Conservation (phyloP, 371 early-diverging fungal species). For the Circinella umbellata region DNA sequence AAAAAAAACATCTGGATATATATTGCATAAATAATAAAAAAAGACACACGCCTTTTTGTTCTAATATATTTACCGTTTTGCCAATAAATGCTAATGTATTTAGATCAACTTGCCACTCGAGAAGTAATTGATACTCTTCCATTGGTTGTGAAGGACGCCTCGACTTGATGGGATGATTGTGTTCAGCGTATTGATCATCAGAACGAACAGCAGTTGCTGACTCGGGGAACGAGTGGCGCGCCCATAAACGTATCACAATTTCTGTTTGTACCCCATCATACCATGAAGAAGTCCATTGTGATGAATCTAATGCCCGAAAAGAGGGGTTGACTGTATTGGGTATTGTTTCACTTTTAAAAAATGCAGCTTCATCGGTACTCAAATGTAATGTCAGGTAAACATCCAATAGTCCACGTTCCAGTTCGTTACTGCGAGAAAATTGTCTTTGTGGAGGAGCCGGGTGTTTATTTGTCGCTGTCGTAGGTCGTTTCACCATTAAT, state of each 20-base stretch:
- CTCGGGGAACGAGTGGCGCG: slow-evolving; percentile 49
- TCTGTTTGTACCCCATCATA: slow-evolving; percentile 38
- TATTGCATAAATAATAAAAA: neutral
- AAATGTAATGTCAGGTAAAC: slow-evolving; percentile 36
- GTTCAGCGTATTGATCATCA: neutral
- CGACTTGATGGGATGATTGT: slow-evolving; percentile 1
- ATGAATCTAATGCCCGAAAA: slow-evolving; percentile 35
- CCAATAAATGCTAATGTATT: slow-evolving; percentile 52
- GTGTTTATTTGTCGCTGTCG: neutral
- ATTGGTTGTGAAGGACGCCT: slow-evolving; percentile 7
- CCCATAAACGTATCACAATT: slow-evolving; percentile 51
- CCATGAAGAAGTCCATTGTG: slow-evolving; percentile 31
- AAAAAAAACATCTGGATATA: too few relatives aligned
- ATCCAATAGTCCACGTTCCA: slow-evolving; percentile 35
- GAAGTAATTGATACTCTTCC: slow-evolving; percentile 37
- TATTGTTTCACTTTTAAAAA: slow-evolving; percentile 48
- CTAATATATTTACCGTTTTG: slow-evolving; percentile 37
- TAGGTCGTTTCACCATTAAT: neutral
- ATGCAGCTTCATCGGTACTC: slow-evolving; percentile 22
- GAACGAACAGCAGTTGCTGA: slow-evolving; percentile 25
- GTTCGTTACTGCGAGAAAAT: neutral
- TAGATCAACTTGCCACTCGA: slow-evolving; percentile 60
- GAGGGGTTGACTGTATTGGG: slow-evolving; percentile 49
- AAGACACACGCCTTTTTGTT: too few relatives aligned
- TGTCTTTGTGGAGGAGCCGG: neutral